Conservation (phyloP, 768 basidiomycete genomes). For the Collybia mongolica region DNA sequence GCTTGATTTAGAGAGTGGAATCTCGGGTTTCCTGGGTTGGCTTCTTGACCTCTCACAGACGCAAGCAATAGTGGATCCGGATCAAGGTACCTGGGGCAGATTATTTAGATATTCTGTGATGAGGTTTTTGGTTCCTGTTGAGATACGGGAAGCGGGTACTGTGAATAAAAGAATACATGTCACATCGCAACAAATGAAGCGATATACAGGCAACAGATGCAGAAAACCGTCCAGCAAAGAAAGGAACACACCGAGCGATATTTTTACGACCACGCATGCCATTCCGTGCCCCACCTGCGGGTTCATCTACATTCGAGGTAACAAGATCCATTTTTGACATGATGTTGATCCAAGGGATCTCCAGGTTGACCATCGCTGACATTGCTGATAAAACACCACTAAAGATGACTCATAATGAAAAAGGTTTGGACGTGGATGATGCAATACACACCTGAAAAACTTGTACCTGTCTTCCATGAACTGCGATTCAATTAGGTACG, state of each 20-base stretch:
- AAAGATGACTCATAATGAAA: slow-evolving; percentile 10
- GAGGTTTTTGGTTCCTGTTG: too few species aligned
- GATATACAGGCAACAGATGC: not conserved
- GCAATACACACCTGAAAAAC: slow-evolving; percentile 74
- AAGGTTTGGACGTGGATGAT: not conserved
- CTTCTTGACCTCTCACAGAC: slow-evolving; percentile 58
- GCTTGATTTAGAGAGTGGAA: slow-evolving; percentile 95
- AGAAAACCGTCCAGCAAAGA: too few species aligned
- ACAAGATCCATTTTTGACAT: slow-evolving; percentile 99
- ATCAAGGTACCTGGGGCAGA: slow-evolving; percentile 73
- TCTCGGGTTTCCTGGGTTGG: slow-evolving; percentile 60
- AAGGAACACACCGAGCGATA: slow-evolving; percentile 66
- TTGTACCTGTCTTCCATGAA: slow-evolving; percentile 99
- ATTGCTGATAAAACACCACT: slow-evolving; percentile 96
- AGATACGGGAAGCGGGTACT: too few species aligned
- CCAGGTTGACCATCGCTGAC: slow-evolving; percentile 98
- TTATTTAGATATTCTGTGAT: not conserved
- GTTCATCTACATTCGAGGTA: slow-evolving; percentile 60
- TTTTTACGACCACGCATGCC: slow-evolving; percentile 73
- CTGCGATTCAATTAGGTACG: slow-evolving; percentile 94
- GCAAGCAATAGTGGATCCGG: slow-evolving; percentile 89
- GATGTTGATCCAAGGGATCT: slow-evolving; percentile 95
- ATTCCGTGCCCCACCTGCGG: slow-evolving; percentile 61
- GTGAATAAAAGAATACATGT: too few species aligned
- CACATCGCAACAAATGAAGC: not conserved